A percentile compares a stretch with the other conserved stretches of the same genome.
These are phyloP conservation scores for Coccomyxa sp. DNA, from an alignment of 139 green algal species.

Conservation along the genomic window DNA sequence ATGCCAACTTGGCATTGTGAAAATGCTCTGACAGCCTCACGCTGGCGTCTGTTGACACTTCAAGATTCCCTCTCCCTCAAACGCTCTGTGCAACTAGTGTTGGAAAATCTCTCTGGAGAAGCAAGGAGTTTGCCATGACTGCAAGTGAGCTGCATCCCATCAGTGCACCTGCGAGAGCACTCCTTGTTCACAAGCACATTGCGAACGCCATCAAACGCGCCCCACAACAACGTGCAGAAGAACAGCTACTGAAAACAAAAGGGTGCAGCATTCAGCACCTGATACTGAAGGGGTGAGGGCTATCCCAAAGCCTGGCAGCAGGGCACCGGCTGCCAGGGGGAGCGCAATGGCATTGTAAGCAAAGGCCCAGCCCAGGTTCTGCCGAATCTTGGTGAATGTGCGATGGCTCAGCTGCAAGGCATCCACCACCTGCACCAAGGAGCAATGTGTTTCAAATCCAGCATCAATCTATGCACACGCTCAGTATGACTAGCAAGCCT, in stretches of 20 bases:
- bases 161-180: slow-evolving; percentile 52
- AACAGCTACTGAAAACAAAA: too few species aligned
- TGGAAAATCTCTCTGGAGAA: slow-evolving; percentile 30
- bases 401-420: slow-evolving; percentile 61
- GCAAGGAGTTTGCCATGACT: slow-evolving; percentile 84
- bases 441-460: background rate
- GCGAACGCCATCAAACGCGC: background rate
- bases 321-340: slow-evolving; percentile 56
- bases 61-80: too few species aligned
- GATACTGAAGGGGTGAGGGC: slow-evolving; percentile 52
- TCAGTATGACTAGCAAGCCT: too few species aligned
- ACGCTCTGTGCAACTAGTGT: background rate
- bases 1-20: too few species aligned
- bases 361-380: slow-evolving; percentile 89
- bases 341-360: slow-evolving; percentile 83
- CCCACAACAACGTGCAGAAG: too few species aligned
- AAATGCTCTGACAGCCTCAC: too few species aligned
- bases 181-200: background rate
- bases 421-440: slow-evolving; percentile 65
- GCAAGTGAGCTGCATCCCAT: slow-evolving; percentile 78
- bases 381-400: slow-evolving; percentile 81
- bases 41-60: too few species aligned
- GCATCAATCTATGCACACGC: background rate
- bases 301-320: slow-evolving; percentile 45
- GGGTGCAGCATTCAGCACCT: slow-evolving; percentile 11